phyloP scores from a whole-genome alignment of 345 rosid genomes.

The Noccaea caerulescens region DNA sequence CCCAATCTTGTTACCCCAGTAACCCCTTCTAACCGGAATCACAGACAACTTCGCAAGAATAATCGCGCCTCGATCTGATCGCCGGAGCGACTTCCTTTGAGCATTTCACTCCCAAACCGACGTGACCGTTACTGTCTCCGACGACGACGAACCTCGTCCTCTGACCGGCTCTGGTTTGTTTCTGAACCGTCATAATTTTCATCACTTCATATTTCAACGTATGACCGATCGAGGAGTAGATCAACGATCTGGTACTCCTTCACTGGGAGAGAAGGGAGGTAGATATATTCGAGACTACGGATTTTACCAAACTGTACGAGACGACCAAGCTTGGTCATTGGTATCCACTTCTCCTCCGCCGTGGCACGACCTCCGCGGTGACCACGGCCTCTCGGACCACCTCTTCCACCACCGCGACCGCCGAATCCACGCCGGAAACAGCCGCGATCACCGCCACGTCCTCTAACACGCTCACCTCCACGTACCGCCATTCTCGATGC shows the following conservation, averaged over 20 bases:
- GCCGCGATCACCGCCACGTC: conserved; percentile 10
- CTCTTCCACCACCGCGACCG: conserved; percentile 37
- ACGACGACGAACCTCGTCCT: conserved; percentile 72
- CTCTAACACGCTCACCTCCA: conserved; percentile 14
- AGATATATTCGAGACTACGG: conserved; percentile 26
- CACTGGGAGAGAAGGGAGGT: conserved; percentile 35
- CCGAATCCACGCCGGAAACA: conserved; percentile 34
- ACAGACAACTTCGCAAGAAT: conserved; percentile 69
- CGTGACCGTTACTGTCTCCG: conserved; percentile 69
- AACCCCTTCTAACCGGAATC: conserved; percentile 74
- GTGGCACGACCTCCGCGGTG: conserved; percentile 38
- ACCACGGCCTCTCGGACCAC: conserved; percentile 43
- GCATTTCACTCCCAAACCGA: conserved; percentile 75
- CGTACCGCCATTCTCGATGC: conserved; percentile 27
- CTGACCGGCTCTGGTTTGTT: conserved; percentile 74
- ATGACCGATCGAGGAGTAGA: conserved; percentile 38
- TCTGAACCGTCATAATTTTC: conserved; percentile 42
- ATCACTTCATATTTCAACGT: conserved; percentile 36
- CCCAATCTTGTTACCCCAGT: conserved; percentile 85
- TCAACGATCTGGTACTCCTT: conserved; percentile 42
- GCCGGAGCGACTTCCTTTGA: conserved; percentile 77
- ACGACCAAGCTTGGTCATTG: conserved; percentile 39
- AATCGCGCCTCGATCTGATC: conserved; percentile 64
- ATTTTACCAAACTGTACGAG: conserved; percentile 24
- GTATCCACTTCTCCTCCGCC: conserved; percentile 37